phyloP scores from a whole-genome alignment of 257 asterid species.

The Solanum pimpinellifolium region DNA sequence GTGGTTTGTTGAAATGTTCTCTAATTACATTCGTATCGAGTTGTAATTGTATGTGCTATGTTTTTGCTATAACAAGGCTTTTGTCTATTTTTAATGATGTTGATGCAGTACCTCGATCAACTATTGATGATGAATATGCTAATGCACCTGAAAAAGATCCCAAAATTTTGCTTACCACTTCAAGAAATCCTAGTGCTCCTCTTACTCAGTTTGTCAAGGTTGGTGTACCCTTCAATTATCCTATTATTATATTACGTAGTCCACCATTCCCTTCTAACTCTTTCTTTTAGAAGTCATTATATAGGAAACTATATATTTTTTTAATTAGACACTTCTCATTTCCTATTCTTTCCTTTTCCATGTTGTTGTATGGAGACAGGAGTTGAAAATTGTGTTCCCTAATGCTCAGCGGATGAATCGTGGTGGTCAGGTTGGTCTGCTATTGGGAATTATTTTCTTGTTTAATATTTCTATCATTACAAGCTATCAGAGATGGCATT shows the following conservation, averaged over 20 bases:
- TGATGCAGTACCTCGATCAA: conserved; percentile 59
- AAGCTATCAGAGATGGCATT: background rate
- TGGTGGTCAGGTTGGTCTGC: conserved; percentile 84
- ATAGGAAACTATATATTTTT: background rate
- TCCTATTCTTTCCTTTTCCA: background rate
- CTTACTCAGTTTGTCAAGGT: conserved; percentile 96
- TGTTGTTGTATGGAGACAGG: conserved; percentile 26
- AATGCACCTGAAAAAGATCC: conserved; percentile 69
- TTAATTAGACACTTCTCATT: background rate
- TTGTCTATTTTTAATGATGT: background rate
- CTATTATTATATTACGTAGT: background rate
- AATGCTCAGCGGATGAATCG: conserved; percentile 88
- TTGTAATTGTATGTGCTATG: background rate
- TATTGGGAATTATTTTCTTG: background rate
- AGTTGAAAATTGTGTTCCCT: conserved; percentile 78
- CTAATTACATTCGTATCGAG: background rate
- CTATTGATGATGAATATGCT: conserved; percentile 93
- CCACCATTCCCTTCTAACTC: background rate
- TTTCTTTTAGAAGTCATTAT: background rate
- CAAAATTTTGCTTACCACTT: conserved; percentile 80
- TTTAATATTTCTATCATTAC: background rate
- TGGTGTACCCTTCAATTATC: background rate
- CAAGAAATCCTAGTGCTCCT: conserved; percentile 92
- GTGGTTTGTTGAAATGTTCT: background rate
- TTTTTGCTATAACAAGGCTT: background rate